phyloP scores from a whole-genome alignment of 192 early-diverging fungal species.

The Coemansia sp. region DNA sequence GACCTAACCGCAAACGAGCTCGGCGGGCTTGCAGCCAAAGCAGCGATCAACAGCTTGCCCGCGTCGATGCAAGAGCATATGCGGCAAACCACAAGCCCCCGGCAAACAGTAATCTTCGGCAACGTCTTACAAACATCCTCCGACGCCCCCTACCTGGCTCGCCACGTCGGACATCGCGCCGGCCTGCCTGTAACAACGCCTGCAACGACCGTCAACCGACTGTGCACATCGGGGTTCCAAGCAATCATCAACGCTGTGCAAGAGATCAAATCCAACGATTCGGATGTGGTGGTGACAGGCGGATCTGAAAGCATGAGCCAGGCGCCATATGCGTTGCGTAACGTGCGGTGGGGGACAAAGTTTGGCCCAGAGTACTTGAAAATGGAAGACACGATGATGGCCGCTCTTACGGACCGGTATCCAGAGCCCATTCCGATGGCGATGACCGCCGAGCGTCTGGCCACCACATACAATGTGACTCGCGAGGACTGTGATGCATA shows the following conservation, averaged over 20 bases:
- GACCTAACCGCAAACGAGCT: conserved; percentile 76
- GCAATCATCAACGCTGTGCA: conserved; percentile 90
- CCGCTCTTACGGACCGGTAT: conserved; percentile 81
- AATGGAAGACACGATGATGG: conserved; percentile 86
- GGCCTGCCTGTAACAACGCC: conserved; percentile 81
- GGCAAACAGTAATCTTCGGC: conserved; percentile 85
- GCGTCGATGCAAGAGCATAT: conserved; percentile 61
- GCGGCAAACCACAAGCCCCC: conserved; percentile 24
- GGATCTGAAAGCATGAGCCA: conserved; percentile 94
- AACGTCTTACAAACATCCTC: conserved; percentile 85
- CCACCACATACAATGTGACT: conserved; percentile 75
- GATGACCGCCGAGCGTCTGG: conserved; percentile 93
- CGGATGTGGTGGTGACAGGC: conserved; percentile 82
- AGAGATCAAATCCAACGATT: conserved; percentile 81
- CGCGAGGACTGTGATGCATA: conserved; percentile 82
- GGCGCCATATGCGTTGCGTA: conserved; percentile 81
- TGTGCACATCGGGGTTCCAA: conserved; percentile 97
- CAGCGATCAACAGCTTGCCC: conserved; percentile 76
- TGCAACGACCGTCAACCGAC: conserved; percentile 89
- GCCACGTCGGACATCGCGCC: conserved; percentile 89
- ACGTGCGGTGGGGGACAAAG: conserved; percentile 78
- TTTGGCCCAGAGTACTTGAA: conserved; percentile 82
- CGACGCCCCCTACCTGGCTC: conserved; percentile 86
- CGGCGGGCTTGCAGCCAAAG: conserved; percentile 89
- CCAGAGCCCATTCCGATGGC: conserved; percentile 85